Evolutionary conservation across 495 filamentous ascomycete genomes (phyloP).

Genomic region (Podospora sp.): DNA sequence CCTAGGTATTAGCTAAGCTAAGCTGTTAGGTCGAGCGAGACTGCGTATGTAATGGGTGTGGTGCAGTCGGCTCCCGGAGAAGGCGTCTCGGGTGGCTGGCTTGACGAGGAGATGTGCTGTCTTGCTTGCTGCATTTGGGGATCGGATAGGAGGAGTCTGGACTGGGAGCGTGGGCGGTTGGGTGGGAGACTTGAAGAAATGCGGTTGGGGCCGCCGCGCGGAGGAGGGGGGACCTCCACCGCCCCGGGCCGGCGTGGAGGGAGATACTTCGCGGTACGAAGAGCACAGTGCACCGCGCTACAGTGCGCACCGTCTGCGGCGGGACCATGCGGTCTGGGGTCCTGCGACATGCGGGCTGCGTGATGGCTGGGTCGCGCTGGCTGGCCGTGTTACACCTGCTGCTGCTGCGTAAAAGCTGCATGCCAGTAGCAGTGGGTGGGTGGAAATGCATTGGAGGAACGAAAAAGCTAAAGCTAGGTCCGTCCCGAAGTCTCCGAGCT

Average conservation of each 20-base stretch:
- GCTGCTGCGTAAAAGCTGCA: not conserved
- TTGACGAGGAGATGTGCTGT: not conserved
- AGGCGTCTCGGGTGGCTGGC: not conserved
- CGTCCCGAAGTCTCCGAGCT: not conserved
- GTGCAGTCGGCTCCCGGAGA: not conserved
- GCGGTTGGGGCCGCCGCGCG: not conserved
- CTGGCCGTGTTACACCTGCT: not conserved
- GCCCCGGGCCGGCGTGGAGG: not conserved
- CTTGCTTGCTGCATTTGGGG: not conserved
- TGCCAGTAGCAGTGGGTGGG: not conserved
- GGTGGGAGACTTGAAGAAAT: not conserved
- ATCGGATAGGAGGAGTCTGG: not conserved
- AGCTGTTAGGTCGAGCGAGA: too few species aligned
- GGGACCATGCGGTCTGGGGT: not conserved
- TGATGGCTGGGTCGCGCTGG: conserved; percentile 7
- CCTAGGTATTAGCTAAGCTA: too few species aligned
- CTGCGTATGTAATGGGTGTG: not conserved
- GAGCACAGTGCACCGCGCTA: not conserved
- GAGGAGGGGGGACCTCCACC: not conserved
- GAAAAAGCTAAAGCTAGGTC: not conserved
- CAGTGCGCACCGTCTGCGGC: not conserved
- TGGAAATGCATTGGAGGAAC: not conserved
- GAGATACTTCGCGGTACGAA: not conserved
- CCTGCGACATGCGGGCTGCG: not conserved
- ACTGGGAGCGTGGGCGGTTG: not conserved